phyloP scores from a whole-genome alignment of 495 filamentous ascomycete genomes.

The Jackrogersella multiformis region DNA sequence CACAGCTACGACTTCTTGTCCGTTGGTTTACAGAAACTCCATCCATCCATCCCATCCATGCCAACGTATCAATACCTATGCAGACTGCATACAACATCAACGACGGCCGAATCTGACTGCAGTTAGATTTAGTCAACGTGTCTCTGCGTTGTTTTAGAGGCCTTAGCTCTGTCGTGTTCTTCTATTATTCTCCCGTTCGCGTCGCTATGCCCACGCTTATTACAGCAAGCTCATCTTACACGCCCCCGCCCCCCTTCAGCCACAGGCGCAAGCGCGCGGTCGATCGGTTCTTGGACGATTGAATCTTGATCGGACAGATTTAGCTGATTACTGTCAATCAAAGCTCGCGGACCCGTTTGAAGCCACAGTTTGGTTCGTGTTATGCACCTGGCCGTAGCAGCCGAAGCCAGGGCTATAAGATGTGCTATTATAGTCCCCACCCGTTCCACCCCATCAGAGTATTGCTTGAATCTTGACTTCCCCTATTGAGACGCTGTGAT shows the following conservation, averaged over 20 bases:
- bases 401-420: slow-evolving; percentile 45
- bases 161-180: slow-evolving; percentile 42
- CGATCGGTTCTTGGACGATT: slow-evolving; percentile 42
- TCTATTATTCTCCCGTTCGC: slow-evolving; percentile 32
- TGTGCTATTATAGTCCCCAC: slow-evolving; percentile 45
- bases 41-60: slow-evolving; percentile 34
- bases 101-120: slow-evolving; percentile 39
- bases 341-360: slow-evolving; percentile 38
- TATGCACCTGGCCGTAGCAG: slow-evolving; percentile 48
- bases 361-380: slow-evolving; percentile 45
- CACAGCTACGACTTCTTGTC: slow-evolving; percentile 6
- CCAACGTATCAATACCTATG: slow-evolving; percentile 30
- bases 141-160: slow-evolving; percentile 36
- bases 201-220: slow-evolving; percentile 14
- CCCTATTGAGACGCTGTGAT: slow-evolving; percentile 35
- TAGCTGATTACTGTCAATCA: slow-evolving; percentile 37
- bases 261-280: slow-evolving; percentile 39
- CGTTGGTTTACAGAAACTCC: slow-evolving; percentile 10
- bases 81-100: slow-evolving; percentile 43
- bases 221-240: background rate
- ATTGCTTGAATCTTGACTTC: slow-evolving; percentile 34
- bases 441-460: slow-evolving; percentile 21
- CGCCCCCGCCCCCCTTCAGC: slow-evolving; percentile 22
- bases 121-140: slow-evolving; percentile 43
- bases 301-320: slow-evolving; percentile 39